A percentile compares a stretch with the other conserved stretches of the same genome.
phyloP scores from a whole-genome alignment of 2,329 filamentous ascomycete genomes.

The Epicoccum nigrum region DNA sequence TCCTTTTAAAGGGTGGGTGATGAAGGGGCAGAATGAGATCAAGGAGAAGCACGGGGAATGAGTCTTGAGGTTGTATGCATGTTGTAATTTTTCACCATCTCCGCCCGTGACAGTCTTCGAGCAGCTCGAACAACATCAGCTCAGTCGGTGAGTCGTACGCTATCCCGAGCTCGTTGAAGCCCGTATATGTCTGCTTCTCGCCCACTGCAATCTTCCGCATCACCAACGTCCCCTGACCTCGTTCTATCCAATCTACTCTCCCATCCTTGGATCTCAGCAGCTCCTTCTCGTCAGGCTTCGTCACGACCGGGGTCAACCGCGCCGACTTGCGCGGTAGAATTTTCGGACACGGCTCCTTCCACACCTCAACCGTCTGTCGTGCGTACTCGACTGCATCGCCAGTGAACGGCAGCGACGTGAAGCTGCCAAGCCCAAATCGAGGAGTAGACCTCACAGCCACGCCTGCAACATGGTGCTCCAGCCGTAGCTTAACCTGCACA shows the following conservation, averaged over 20 bases:
- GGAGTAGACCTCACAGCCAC: slow-evolving; percentile 9
- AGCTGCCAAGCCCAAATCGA: slow-evolving; percentile 23
- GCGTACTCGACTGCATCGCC: neutral
- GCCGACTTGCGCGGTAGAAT: slow-evolving; percentile 12
- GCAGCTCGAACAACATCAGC: slow-evolving; percentile 13
- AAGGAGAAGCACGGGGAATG: slow-evolving; percentile 5
- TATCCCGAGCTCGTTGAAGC: slow-evolving; percentile 8
- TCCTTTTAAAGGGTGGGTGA: slow-evolving; percentile 34
- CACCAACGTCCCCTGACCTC: slow-evolving; percentile 5
- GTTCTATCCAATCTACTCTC: slow-evolving; percentile 1
- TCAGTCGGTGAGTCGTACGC: slow-evolving; percentile 16
- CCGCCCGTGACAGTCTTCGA: slow-evolving; percentile 11
- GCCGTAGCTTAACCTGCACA: slow-evolving; percentile 21
- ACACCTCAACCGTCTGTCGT: slow-evolving; percentile 16
- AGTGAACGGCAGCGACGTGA: slow-evolving; percentile 8
- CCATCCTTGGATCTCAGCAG: neutral
- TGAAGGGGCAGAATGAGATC: slow-evolving; percentile 3
- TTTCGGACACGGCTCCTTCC: slow-evolving; percentile 13
- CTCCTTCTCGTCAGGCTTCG: slow-evolving; percentile 11
- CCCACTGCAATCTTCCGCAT: neutral
- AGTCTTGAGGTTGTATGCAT: neutral
- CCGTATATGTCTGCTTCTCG: neutral
- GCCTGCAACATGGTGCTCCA: slow-evolving; percentile 21
- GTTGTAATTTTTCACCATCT: neutral
- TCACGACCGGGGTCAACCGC: slow-evolving; percentile 10